Evolutionary conservation across 768 basidiomycete genomes (phyloP).

Genomic region (Gloeopeniophorella convolvens): DNA sequence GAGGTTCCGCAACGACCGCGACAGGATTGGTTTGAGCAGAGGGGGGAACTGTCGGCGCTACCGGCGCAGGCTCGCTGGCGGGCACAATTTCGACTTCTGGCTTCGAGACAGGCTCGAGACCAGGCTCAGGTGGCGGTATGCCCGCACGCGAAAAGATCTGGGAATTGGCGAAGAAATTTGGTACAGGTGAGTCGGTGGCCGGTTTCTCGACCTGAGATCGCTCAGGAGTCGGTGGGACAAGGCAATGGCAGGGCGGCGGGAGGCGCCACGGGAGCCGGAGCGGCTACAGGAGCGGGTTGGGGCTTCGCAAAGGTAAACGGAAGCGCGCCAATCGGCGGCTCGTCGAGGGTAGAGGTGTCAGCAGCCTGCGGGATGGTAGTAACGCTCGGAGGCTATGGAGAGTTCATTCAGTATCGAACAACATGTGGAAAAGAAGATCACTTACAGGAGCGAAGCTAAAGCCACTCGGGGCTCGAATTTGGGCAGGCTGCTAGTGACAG

Average conservation of each 20-base stretch:
- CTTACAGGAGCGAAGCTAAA: constrained; percentile 65
- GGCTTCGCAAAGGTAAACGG: constrained; percentile 19
- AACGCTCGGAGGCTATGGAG: constrained; percentile 15
- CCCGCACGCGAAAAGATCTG: constrained; percentile 32
- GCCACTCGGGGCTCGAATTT: constrained; percentile 53
- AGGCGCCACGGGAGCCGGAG: constrained; percentile 21
- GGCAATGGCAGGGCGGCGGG: constrained; percentile 25
- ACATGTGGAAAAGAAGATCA: constrained; percentile 11
- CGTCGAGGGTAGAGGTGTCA: constrained; percentile 52
- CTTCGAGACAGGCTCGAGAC: neutral
- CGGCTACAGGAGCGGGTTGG: constrained; percentile 18
- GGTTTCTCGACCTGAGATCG: constrained; percentile 8
- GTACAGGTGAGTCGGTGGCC: constrained; percentile 32
- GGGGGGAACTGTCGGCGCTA: neutral
- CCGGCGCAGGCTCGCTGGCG: neutral
- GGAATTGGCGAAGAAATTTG: constrained; percentile 61
- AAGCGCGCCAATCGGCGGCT: constrained; percentile 20
- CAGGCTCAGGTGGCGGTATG: constrained; percentile 14
- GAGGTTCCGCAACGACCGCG: neutral
- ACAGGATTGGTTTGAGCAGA: neutral
- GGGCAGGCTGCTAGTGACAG: constrained; percentile 36
- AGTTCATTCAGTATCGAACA: constrained; percentile 3
- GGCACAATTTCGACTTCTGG: neutral
- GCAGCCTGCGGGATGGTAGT: constrained; percentile 15
- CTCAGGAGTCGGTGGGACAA: constrained; percentile 28